Base-by-base conservation (phyloP, 2,329 filamentous ascomycete genomes). In the Fusarium fracticaudum region DNA sequence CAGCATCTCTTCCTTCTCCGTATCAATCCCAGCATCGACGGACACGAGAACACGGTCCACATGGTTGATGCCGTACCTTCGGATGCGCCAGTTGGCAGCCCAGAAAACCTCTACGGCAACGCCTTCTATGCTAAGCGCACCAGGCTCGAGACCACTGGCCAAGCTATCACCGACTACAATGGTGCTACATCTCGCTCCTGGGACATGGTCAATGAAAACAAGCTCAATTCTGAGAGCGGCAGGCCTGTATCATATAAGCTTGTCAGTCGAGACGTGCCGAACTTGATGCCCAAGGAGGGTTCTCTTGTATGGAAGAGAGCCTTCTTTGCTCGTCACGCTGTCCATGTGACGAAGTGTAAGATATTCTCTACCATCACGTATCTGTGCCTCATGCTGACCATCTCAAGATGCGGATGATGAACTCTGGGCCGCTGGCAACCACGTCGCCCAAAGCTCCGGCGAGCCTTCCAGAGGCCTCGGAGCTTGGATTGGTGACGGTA, bases 1-100 rank as follows among this genome's bases (percentile, higher is more conserved):
- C 95, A 98, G 83, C 95, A 98, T 83, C 88, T 98, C 40, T 98
- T 98, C 89, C 97, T 94, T 80, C 86, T 98, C 48, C 93, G 95
- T 44, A 86, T 98, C 50, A 93, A 98, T 80, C 90, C 95, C 37
- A 96, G 96, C 78, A 89, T 98, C 63, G 95, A 98, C 80, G 95
- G 95, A 0, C 89, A 92, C 3, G 88, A 91, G 72, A 98, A 98
- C 82, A 95, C 94, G 0, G 87, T 98, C 69, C 95, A 94, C 86
- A 90, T 95, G 83, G 91, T 92, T n/a, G 95, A 98, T 77, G 92
- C 94, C 3, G 87, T 91, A 3, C 86, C 87, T 2, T 92, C 91
- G 0, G 87, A 92, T 0, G 94, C 90, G 2, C 91, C 93, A 17
- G 92, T 96, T 1, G 95, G 95, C 38, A 95, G 92, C 76, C 85